A percentile compares a stretch with the other conserved stretches of the same genome.
phyloP scores from a whole-genome alignment of 2,329 filamentous ascomycete genomes.

The Graphiopsis chlorocephala region DNA sequence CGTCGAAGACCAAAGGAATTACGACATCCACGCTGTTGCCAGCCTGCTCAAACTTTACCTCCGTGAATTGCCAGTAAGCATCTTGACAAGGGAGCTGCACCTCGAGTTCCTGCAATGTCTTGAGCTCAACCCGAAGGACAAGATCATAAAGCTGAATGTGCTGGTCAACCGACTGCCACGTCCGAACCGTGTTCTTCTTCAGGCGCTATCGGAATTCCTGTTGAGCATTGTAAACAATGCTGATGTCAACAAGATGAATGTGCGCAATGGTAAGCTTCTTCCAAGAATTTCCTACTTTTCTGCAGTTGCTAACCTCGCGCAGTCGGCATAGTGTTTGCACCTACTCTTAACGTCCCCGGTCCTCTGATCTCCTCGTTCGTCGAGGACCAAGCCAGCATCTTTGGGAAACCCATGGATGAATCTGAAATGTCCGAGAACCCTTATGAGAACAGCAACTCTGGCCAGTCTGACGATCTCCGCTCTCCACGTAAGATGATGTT shows the following conservation, averaged over 20 bases:
- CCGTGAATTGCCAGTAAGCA: constrained; percentile 84
- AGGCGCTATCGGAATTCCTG: constrained; percentile 82
- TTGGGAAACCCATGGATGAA: constrained; percentile 66
- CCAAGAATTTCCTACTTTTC: not conserved
- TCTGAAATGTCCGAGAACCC: constrained; percentile 40
- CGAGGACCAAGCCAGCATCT: constrained; percentile 84
- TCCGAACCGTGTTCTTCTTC: constrained; percentile 76
- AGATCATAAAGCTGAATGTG: constrained; percentile 70
- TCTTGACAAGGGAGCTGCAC: constrained; percentile 86
- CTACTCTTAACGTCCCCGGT: constrained; percentile 92
- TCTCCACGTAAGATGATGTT: constrained; percentile 66
- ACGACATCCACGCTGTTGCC: constrained; percentile 94
- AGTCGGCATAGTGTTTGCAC: constrained; percentile 96
- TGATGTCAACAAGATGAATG: constrained; percentile 94
- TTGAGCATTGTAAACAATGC: constrained; percentile 90
- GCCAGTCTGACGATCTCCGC: constrained; percentile 52
- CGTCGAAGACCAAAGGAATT: constrained; percentile 72
- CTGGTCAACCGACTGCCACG: constrained; percentile 77
- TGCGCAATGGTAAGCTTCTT: constrained; percentile 66
- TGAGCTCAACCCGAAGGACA: constrained; percentile 75
- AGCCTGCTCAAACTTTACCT: constrained; percentile 92
- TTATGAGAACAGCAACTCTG: constrained; percentile 19
- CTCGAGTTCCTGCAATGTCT: constrained; percentile 70
- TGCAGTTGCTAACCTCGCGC: constrained; percentile 21
- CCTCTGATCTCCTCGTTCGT: constrained; percentile 92